Evolutionary conservation across 2,329 filamentous ascomycete species (phyloP), one percentile per base, ranked within the genome.

Genomic region (Mariannaea sp.): DNA sequence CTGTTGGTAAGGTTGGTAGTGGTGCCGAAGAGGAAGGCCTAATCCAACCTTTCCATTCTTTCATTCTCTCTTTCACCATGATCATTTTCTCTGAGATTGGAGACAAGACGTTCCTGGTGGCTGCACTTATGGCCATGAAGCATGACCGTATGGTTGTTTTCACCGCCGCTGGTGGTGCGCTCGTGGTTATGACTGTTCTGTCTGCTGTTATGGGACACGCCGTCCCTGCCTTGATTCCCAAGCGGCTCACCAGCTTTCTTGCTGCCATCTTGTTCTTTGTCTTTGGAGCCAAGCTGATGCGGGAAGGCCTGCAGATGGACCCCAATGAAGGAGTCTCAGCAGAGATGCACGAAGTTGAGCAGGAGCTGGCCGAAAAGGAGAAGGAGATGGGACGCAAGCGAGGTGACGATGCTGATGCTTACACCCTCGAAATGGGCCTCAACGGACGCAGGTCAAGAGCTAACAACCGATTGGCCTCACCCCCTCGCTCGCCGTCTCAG

Each of bases 41-140:
- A 33, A 91, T 92, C 55, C 88, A 86, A 58, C 90, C 90, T 14
- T 79, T 87, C 66, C 93, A 99, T 72, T 97, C 94, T 4, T 95
- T 94, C 67, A 69, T 96, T 10, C 85, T 97, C 26, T 96, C 94
- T 13, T 85, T 97, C 55, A 93, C 92, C 53, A 99, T 97, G 94
- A 99, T 99, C 66, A 78, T 97, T 58, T 88, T 97, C 65, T 97
- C 93, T 40, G 94, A 99, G 72, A 86, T 99, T 65, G 94, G 94
- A 59, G 94, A 99, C 82, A 99, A 99, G 77, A 99, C 94, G 0
- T 99, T 99, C 78, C 81, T 99, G 36, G 91, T 99, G 17, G 94
- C 94, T 6, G 93, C 92, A 7, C 83, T 99, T 14, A 99, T 99
- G 94, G 94, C 94, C 10, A 99, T 99, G 94, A 94, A 96, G 71